phyloP scores from a whole-genome alignment of 2,329 filamentous ascomycete species.

The Penicillium sp. region DNA sequence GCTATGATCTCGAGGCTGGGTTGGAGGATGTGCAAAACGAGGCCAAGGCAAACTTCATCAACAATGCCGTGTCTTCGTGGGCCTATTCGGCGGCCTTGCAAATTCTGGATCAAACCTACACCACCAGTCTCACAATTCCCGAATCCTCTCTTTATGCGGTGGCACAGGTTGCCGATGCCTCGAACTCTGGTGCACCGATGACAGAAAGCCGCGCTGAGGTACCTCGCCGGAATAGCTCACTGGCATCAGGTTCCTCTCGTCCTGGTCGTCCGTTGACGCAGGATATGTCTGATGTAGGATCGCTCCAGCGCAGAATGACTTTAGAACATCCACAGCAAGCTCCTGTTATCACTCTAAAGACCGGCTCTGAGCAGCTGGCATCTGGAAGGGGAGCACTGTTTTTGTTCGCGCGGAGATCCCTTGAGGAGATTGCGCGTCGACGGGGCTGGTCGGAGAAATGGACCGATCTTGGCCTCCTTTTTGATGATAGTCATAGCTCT shows the following conservation, averaged over 20 bases:
- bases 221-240: conserved; percentile 43
- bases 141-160: conserved; percentile 37
- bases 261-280: conserved; percentile 28
- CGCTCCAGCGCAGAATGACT: conserved; percentile 42
- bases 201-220: conserved; percentile 30
- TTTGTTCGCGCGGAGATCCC: conserved; percentile 73
- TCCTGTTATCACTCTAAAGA: conserved; percentile 47
- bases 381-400: conserved; percentile 81
- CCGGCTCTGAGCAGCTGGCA: conserved; percentile 77
- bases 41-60: conserved; percentile 38
- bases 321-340: conserved; percentile 40
- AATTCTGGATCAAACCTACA: conserved; percentile 44
- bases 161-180: conserved; percentile 23
- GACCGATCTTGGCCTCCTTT: conserved; percentile 55
- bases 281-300: conserved; percentile 32
- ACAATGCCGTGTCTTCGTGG: conserved; percentile 51
- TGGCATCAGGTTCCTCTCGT: conserved; percentile 25
- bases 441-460: conserved; percentile 77
- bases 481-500: conserved; percentile 30
- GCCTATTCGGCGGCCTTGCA: conserved; percentile 46
- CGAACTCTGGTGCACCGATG: conserved; percentile 14
- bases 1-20: conserved; percentile 72
- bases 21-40: conserved; percentile 45
- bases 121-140: conserved; percentile 36
- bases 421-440: conserved; percentile 71